These are phyloP conservation scores for Ensete ventricosum DNA, from an alignment of 176 grass and related monocot genomes.

Conservation along the genomic window DNA sequence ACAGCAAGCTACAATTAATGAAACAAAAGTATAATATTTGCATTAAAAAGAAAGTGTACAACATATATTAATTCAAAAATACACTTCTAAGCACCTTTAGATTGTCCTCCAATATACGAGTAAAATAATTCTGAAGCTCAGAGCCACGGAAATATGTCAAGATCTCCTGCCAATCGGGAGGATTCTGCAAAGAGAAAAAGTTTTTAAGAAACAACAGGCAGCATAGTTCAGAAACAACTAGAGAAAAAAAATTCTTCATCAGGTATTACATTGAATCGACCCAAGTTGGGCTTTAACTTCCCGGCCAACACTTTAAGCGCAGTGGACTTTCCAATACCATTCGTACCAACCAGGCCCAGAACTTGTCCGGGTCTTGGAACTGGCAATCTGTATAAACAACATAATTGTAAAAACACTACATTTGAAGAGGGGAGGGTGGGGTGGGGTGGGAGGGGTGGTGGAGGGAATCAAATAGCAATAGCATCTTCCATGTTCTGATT, in stretches of 20 bases:
- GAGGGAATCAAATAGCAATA: background rate
- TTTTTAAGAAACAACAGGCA: background rate
- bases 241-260: background rate
- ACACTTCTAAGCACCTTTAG: slow-evolving; percentile 40
- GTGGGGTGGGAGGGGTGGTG: too few species aligned
- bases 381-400: slow-evolving; percentile 36
- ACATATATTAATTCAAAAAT: background rate
- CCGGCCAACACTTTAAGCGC: slow-evolving; percentile 65
- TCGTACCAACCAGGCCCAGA: slow-evolving; percentile 67
- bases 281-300: slow-evolving; percentile 74
- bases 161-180: slow-evolving; percentile 70
- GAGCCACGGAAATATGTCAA: slow-evolving; percentile 66
- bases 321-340: slow-evolving; percentile 84
- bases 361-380: slow-evolving; percentile 82
- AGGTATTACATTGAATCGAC: slow-evolving; percentile 58
- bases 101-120: slow-evolving; percentile 54
- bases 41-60: background rate
- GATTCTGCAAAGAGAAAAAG: slow-evolving; percentile 49
- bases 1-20: background rate
- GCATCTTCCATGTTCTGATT: background rate
- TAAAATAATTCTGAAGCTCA: slow-evolving; percentile 82
- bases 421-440: too few species aligned
- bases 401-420: background rate
- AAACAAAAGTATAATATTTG: background rate
- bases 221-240: slow-evolving; percentile 1